Evolutionary conservation across 179 eudicot genomes (phyloP), one percentile per base, ranked within the genome.

Genomic region (Heliamphora pulchella): DNA sequence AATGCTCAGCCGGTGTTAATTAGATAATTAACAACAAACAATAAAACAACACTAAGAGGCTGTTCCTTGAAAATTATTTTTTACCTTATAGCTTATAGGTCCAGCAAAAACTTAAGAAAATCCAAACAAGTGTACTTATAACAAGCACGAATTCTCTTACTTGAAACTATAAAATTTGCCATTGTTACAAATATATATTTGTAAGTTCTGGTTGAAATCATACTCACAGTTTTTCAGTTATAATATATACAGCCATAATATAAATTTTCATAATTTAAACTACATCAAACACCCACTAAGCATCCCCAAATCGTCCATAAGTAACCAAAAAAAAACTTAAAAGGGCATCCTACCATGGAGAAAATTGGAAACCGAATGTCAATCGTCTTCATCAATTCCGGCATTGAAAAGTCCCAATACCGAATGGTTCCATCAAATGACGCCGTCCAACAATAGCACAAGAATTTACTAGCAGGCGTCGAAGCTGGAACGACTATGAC

Each of bases 381-480:
- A 10, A 93, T 78, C 0, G 91, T 90, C 86, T 87, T 95, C 80
- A 95, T 79, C 87, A 91, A 82, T 79, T 93, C 93, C 0, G 92
- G 85, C 2, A 75, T 86, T 0, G 89, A 74, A 77, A 91, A 91
- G 85, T 95, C 97, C 98, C 98, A 95, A 75, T 86, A 86, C 43
- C 91, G 88, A 85, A 95, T 91, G 0, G 93, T 95, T 53, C 97
- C 98, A 81, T 95, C 98, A 1, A 90, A 85, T 0, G 98, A 93
- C 5, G 98, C 84, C 0, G 97, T 95, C 98, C 98, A 95, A 83
- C 98, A 95, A 71, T 79, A 88, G 87, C 90, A 84, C 74, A 95
- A 80, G 44, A 90, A 63, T 82, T 87, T 91, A 73, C 84, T 86
- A 2, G 88, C 84, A 71, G 85, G 77, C 5, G 85, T 68, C 5